phyloP scores from a whole-genome alignment of 2,329 filamentous ascomycete species.

The Stagonosporopsis rhizophila region DNA sequence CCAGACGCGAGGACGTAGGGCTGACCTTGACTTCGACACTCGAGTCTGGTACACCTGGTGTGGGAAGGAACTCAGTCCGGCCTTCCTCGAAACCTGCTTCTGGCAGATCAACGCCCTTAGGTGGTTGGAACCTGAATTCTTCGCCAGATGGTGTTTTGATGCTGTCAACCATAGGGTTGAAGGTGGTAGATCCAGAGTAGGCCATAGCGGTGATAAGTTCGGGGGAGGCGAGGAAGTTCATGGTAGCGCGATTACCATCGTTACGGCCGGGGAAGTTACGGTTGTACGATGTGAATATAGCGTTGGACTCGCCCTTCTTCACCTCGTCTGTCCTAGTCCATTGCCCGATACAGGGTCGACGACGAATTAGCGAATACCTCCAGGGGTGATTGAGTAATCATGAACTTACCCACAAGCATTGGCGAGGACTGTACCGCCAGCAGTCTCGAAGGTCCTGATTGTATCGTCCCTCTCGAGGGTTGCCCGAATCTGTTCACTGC shows the following conservation, averaged over 20 bases:
- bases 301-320: slow-evolving; percentile 84
- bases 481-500: slow-evolving; percentile 94
- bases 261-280: slow-evolving; percentile 97
- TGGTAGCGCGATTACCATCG: slow-evolving; percentile 93
- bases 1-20: slow-evolving; percentile 87
- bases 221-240: slow-evolving; percentile 98
- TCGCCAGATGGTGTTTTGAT: slow-evolving; percentile 80
- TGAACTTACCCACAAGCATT: slow-evolving; percentile 77
- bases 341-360: slow-evolving; percentile 82
- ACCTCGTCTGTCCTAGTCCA: slow-evolving; percentile 92
- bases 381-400: neutral
- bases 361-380: slow-evolving; percentile 18
- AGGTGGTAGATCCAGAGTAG: slow-evolving; percentile 89
- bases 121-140: slow-evolving; percentile 84
- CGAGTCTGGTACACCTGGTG: slow-evolving; percentile 74
- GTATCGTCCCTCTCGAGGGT: slow-evolving; percentile 91
- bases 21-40: slow-evolving; percentile 77
- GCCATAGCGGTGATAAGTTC: slow-evolving; percentile 97
- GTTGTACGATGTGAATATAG: slow-evolving; percentile 97
- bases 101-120: slow-evolving; percentile 66
- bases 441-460: slow-evolving; percentile 81
- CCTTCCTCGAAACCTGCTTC: slow-evolving; percentile 81
- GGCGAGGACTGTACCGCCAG: slow-evolving; percentile 87
- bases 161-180: slow-evolving; percentile 92
- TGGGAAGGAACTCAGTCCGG: slow-evolving; percentile 75